Evolutionary conservation across 495 filamentous ascomycete species (phyloP), one percentile per base, ranked within the genome.

Genomic region (Chlorociboria aeruginascens): DNA sequence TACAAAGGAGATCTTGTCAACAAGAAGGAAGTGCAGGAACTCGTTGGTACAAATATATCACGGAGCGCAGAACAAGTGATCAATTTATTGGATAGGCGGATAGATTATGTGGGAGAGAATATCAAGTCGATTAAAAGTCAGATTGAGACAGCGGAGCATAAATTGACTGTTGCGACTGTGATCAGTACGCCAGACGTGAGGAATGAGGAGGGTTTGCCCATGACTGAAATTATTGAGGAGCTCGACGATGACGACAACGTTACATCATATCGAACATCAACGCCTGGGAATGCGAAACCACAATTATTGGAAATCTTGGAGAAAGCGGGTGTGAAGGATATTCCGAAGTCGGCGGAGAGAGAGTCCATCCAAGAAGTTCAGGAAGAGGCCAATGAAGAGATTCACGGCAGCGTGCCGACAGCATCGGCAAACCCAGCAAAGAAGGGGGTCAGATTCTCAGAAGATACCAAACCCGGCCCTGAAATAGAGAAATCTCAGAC

Each of bases 211-310:
- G 69, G 81, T 49, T 61, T 89, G 39, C 83, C 87, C 3, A 71
- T 95, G 44, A 85, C 78, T 16, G 90, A 96, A 45, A 96, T 98
- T 50, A 65, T 80, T 36, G 90, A 98, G 63, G 82, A 95, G 65
- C 68, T 98, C 39, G 92, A 98, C 61, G 90, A 95, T 14, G 81
- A 95, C 13, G 92, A 78, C 13, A 90, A 95, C 57, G 73, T 97
- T 9, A 67, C 95, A 30, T 81, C 75, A 0, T 79, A 67, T 45
- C 71, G 69, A 28, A 66, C 78, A 7, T 77, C 78, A 9, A 74
- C 61, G 1, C 77, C 85, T 0, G 78, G 77, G 14, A 73, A 83
- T 38, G 64, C 69, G 7, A 72, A 79, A 38, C 63, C 78, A 1
- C 72, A 83, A 47, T 60, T 89, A 11, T 51, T 84, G 16, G 78